Evolutionary conservation across 192 early-diverging fungal species (phyloP), one percentile per base, ranked within the genome.

Genomic region (Borealophlyctis nickersoniae): DNA sequence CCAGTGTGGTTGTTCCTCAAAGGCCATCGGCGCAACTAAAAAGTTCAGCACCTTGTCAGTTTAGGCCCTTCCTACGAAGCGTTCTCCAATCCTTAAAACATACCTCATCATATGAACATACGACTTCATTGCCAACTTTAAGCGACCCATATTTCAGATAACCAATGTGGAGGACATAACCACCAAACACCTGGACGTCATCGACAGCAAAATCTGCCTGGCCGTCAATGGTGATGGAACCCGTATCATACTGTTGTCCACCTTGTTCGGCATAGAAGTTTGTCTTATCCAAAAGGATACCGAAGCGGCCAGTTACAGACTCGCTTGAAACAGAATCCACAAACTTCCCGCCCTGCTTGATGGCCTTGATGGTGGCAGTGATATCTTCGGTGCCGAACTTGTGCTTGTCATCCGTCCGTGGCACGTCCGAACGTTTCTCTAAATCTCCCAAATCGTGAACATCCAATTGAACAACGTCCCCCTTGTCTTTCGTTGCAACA

Each of bases 221-320:
- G 29, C 87, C 86, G 62, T 96, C 93, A n/a, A 90, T 73, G 13
- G 91, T 86, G 54, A 94, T 74, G 56, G 82, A 86, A 34, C 96
- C 96, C 24, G 88, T 90, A 69, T 98, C 96, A 73, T 88, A 93
- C 69, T 89, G 86, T 74, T 98, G 96, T 23, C 96, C 96, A 77
- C 96, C 96, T 63, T 88, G 87, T 77, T 97, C 96, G 26, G 96
- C 94, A 66, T 98, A 98, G 68, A 98, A 94, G 87, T 94, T 94
- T 56, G 96, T 96, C 66, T 87, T 81, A 80, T 98, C 94, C 60
- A 96, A 84, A 28, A 98, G 71, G 28, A 98, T 81, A 52, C 96
- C 96, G 64, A 97, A 89, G 4, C 79, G 76, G 49, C 75, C 76
- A 13, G 85, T 76, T 55, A 80, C 79, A n/a, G 77, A 71, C 1